Base-by-base conservation (phyloP, 129 eudicot species). In the Ambrosia artemisiifolia region DNA sequence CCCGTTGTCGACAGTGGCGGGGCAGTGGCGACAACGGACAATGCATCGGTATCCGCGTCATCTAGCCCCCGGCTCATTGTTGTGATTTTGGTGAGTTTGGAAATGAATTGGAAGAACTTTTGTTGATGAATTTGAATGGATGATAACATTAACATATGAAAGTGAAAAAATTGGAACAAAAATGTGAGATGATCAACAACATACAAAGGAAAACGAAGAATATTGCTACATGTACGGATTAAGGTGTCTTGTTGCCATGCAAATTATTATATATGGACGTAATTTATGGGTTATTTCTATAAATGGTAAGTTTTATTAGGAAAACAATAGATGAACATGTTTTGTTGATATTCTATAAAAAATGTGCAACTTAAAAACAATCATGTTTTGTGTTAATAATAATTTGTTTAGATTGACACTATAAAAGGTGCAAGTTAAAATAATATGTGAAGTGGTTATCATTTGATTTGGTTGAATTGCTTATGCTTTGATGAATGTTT, bases 1-100 rank as follows among this genome's bases (percentile, higher is more conserved):
- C 68, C 74, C 48, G 81, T 11, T 36, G 76, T 69, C 36, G 81
- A 77, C 1, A 71, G 86, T 0, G 95, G 81, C 7, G 94, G 94
- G 7, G 84, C 81, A 71, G 49, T 69, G 62, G 82, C 65, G 24
- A 93, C 62, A 12, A 78, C 86, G 17, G 83, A 86, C 8, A 93
- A 67, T 40, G 88, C 96, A 2, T 84, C 75, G 6, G 75, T 81
- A 44, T 92, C 95, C 35, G 79, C 96, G 20, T 82, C 95, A 60
- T 83, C 91, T 40, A 81, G 42, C 43, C 83, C 35, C 64, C 64
- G 79, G 72, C 75, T 81, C 85, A 75, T 82, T 67, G 66, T 54
- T 40, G 3, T 11, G 12, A 18, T 17, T 42, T 13, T 49, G 44
- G 3, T 11, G 12, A 18, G 11, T 42, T 13, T 49, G 44, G 70